These are phyloP conservation scores for Tolypocladium pustulatum DNA, from an alignment of 2,329 filamentous ascomycete genomes.

Conservation along the genomic window DNA sequence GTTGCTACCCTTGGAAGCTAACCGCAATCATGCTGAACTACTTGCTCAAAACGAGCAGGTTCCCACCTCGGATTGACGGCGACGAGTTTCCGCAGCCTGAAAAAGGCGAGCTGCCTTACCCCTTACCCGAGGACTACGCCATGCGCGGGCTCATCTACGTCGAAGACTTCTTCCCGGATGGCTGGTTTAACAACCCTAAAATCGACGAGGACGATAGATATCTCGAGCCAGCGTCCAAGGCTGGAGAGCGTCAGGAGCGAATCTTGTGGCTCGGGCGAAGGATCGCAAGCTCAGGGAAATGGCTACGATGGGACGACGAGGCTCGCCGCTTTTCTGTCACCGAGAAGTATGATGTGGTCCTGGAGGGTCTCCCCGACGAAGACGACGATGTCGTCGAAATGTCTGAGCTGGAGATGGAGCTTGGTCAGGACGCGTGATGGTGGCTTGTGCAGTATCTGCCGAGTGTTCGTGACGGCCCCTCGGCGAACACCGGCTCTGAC, in stretches of 20 bases:
- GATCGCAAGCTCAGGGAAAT: conserved; percentile 30
- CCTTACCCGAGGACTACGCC: conserved; percentile 59
- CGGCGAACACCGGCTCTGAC: neutral
- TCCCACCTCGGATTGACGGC: conserved; percentile 25
- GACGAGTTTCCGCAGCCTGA: conserved; percentile 36
- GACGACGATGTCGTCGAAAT: neutral
- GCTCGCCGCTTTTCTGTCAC: conserved; percentile 28
- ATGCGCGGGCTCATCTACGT: conserved; percentile 54
- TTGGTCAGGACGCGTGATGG: neutral
- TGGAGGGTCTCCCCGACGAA: conserved; percentile 9
- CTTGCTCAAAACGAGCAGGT: conserved; percentile 14
- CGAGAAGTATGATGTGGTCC: conserved; percentile 24
- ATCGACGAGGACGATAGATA: conserved; percentile 59
- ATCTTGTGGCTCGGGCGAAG: conserved; percentile 46
- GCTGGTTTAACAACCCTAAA: conserved; percentile 47
- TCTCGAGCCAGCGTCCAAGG: conserved; percentile 51
- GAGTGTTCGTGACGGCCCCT: neutral
- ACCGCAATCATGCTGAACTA: conserved; percentile 28
- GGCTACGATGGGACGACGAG: conserved; percentile 32
- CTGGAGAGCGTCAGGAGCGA: conserved; percentile 44
- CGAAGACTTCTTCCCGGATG: conserved; percentile 43
- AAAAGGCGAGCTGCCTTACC: conserved; percentile 30
- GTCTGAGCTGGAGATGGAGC: neutral
- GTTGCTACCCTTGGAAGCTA: conserved; percentile 40
- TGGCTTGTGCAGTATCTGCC: neutral